Evolutionary conservation across 495 filamentous ascomycete genomes (phyloP), one percentile per base, ranked within the genome.

Genomic region (Trichoderma orchidacearum): DNA sequence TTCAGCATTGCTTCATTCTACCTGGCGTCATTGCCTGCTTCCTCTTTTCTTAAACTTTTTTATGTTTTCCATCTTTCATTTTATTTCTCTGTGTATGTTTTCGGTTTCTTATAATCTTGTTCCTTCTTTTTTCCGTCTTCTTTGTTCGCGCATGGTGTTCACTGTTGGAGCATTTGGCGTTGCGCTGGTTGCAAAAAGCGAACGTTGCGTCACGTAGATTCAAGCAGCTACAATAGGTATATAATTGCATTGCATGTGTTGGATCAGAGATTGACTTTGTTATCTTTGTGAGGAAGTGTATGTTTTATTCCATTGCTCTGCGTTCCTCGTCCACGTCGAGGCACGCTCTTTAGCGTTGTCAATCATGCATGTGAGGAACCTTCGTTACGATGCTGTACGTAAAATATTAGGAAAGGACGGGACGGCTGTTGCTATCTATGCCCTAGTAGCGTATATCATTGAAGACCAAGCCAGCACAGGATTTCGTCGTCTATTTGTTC

Each of bases 1-100:
- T 53, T 53, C 30, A 53, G 51, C 51, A 53, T 53, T 53, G 51
- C 51, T 53, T 53, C 41, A 25, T 48, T 48, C 41, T 15, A 36
- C 27, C 21, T 23, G 41, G 41, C 41, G 18, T 13, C 21, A 25
- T 11, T 48, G 41, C 41, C 21, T 48, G 17, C 11, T 41, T 41
- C 13, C 23, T 41, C 41, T 11, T n/a, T n/a, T n/a, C 21, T 17
- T 3, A 8, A 9, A 48, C 41, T 13, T 8, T 48, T 48, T n/a
- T n/a, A n/a, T n/a, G 6, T 48, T 25, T 27, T 48, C 41, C 25
- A 3, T 48, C 15, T n/a, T n/a, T n/a, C n/a, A n/a, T n/a, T 27
- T 48, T 23, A 25, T 48, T 48, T 48, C 18, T 48, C 21, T 3
- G 18, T 23, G 41, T 48, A 48, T 48, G 41, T 48, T 48, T 48